Evolutionary conservation across 1,284 basidiomycete genomes (phyloP).

Genomic region (Rhodotorula sp.): DNA sequence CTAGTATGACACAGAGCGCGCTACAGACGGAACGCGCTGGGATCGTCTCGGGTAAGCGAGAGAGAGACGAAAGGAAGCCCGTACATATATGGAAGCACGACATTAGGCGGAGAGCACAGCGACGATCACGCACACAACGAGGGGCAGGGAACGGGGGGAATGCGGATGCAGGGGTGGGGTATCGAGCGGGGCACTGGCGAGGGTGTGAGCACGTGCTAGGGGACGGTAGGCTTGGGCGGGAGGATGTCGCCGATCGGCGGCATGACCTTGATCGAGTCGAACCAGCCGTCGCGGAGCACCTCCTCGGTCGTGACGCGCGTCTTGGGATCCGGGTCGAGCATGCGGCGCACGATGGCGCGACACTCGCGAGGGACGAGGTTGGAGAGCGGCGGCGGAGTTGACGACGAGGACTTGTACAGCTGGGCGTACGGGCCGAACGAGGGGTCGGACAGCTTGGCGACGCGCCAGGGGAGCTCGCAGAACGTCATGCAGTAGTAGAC

Average conservation of each 20-base stretch:
- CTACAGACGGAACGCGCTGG: too few species aligned
- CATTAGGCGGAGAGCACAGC: too few species aligned
- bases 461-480: constrained; percentile 96
- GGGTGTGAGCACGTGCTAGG: too few species aligned
- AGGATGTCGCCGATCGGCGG: constrained; percentile 30
- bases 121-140: too few species aligned
- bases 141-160: too few species aligned
- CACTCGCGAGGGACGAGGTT: constrained; percentile 87
- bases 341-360: constrained; percentile 80
- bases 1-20: too few species aligned
- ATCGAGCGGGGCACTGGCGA: too few species aligned
- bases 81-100: too few species aligned
- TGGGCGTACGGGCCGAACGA: constrained; percentile 79
- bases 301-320: constrained; percentile 77
- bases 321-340: constrained; percentile 94
- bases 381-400: constrained; percentile 61
- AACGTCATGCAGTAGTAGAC: constrained; percentile 99
- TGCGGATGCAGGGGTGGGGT: too few species aligned
- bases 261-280: constrained; percentile 64
- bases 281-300: constrained; percentile 78
- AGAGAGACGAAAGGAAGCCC: too few species aligned
- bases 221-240: constrained; percentile 6
- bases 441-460: constrained; percentile 79
- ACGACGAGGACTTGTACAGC: constrained; percentile 57
- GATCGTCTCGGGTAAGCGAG: too few species aligned